Percentiles rank a stretch among this genome's conserved stretches.
phyloP scores from a whole-genome alignment of 306 rosid species.

The Ormosia emarginata region DNA sequence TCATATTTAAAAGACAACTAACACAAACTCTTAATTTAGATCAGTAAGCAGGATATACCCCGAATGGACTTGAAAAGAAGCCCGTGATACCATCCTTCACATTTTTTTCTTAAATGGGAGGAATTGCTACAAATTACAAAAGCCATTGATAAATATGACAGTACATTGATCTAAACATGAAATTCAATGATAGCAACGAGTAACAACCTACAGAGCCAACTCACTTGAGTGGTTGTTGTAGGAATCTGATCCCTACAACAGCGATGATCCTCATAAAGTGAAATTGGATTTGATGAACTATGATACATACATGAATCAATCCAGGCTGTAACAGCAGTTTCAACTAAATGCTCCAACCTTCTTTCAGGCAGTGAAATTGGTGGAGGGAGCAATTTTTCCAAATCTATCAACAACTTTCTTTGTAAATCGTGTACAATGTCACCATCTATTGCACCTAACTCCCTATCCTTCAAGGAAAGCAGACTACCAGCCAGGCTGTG shows the following conservation, averaged over 20 bases:
- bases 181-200: neutral
- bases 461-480: slow-evolving; percentile 43
- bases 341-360: slow-evolving; percentile 81
- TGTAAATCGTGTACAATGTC: slow-evolving; percentile 39
- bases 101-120: neutral
- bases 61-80: neutral
- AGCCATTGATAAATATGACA: neutral
- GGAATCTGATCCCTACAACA: slow-evolving; percentile 77
- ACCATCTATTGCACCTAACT: slow-evolving; percentile 34
- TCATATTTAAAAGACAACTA: neutral
- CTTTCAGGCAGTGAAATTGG: slow-evolving; percentile 50
- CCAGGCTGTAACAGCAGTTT: slow-evolving; percentile 57
- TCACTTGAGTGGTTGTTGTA: slow-evolving; percentile 73
- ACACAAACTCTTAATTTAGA: neutral
- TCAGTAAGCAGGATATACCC: neutral
- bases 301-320: slow-evolving; percentile 77
- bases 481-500: slow-evolving; percentile 56
- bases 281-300: slow-evolving; percentile 43
- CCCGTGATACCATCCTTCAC: neutral
- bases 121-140: neutral
- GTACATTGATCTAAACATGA: neutral
- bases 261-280: slow-evolving; percentile 71
- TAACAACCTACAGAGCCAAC: slow-evolving; percentile 18
- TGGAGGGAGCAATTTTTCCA: slow-evolving; percentile 73
- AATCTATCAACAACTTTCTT: slow-evolving; percentile 43